Conservation (phyloP, 495 filamentous ascomycete genomes). For the Darksidea phi region DNA sequence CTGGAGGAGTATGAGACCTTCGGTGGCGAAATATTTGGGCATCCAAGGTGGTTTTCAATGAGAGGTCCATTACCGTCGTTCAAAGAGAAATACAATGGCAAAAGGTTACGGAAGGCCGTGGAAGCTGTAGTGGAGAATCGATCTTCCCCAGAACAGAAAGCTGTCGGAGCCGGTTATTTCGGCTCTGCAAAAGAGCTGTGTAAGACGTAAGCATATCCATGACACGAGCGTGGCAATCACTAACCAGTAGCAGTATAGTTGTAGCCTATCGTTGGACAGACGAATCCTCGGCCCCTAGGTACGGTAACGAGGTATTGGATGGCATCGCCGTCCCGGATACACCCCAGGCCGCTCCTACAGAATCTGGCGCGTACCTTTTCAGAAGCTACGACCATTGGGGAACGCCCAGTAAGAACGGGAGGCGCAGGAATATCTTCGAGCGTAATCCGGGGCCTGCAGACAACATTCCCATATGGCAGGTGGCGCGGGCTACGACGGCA, state of each 20-base stretch:
- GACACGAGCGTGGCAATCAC: background rate
- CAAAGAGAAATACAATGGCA: slow-evolving; percentile 22
- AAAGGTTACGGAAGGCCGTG: slow-evolving; percentile 12
- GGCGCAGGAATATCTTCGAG: background rate
- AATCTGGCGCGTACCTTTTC: slow-evolving; percentile 12
- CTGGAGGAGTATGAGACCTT: slow-evolving; percentile 40
- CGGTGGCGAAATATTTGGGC: slow-evolving; percentile 40
- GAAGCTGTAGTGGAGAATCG: background rate
- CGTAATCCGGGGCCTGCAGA: slow-evolving; percentile 16
- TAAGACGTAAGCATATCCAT: slow-evolving; percentile 1
- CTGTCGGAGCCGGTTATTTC: background rate
- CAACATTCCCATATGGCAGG: slow-evolving; percentile 39
- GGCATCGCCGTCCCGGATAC: background rate
- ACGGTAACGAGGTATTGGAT: background rate
- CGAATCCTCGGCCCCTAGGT: background rate
- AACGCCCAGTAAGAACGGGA: too few species aligned
- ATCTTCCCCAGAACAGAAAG: background rate
- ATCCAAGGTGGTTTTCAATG: slow-evolving; percentile 30
- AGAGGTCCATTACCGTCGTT: slow-evolving; percentile 28
- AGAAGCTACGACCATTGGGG: slow-evolving; percentile 17
- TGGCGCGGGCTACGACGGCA: slow-evolving; percentile 41
- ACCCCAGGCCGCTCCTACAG: background rate
- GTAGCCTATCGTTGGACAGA: background rate
- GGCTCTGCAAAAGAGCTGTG: slow-evolving; percentile 24
- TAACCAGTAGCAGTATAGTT: background rate